These are phyloP conservation scores for Carex kokanica DNA, from an alignment of 176 grass and related monocot species.

Conservation along the genomic window DNA sequence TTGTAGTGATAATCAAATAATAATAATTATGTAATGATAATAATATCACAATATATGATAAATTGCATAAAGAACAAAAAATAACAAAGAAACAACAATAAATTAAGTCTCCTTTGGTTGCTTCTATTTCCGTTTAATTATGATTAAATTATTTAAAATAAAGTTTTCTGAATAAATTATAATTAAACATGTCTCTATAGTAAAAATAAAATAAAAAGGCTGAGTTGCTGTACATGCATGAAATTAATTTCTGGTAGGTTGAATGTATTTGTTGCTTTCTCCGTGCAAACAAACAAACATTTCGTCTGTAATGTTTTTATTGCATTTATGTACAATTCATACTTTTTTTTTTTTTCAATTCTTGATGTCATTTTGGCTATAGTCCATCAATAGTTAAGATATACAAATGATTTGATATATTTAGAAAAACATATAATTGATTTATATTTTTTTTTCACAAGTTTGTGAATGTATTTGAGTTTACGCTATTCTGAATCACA, in stretches of 20 bases:
- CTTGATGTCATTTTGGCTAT: background rate
- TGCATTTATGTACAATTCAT: background rate
- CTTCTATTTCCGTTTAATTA: too few species aligned
- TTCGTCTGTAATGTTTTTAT: background rate
- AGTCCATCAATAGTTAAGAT: background rate
- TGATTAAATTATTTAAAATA: too few species aligned
- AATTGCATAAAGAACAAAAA: too few species aligned
- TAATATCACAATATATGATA: too few species aligned
- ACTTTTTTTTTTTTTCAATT: background rate
- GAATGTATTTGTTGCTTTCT: background rate
- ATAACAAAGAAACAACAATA: too few species aligned
- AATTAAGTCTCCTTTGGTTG: too few species aligned
- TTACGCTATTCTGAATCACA: background rate
- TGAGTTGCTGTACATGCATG: too few species aligned
- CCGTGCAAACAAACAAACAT: background rate
- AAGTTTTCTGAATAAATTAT: too few species aligned
- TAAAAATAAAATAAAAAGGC: too few species aligned
- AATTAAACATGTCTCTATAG: too few species aligned
- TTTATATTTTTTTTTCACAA: background rate
- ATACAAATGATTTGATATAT: background rate
- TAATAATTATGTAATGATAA: too few species aligned
- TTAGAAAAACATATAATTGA: background rate
- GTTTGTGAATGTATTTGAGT: background rate
- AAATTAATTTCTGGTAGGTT: constrained; percentile 11
- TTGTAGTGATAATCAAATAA: too few species aligned